phyloP scores from a whole-genome alignment of 2,329 filamentous ascomycete genomes.

The Didymella arachidicola region DNA sequence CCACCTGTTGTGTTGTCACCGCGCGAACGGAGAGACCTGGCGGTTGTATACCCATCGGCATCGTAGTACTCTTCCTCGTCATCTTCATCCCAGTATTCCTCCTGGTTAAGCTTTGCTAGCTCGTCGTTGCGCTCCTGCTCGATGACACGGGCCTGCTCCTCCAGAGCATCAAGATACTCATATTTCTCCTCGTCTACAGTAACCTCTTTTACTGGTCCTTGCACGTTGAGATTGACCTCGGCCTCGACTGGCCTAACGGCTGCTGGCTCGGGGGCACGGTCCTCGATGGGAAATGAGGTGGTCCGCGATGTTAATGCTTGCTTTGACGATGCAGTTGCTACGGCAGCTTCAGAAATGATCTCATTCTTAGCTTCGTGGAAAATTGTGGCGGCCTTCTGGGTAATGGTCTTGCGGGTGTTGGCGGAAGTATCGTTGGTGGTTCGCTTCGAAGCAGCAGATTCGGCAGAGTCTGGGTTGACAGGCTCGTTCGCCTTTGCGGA shows the following conservation, averaged over 20 bases:
- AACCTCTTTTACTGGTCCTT: slow-evolving; percentile 25
- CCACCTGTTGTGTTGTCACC: slow-evolving; percentile 75
- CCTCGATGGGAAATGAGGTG: slow-evolving; percentile 35
- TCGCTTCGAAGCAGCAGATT: slow-evolving; percentile 35
- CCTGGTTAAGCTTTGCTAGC: slow-evolving; percentile 58
- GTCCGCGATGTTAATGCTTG: slow-evolving; percentile 32
- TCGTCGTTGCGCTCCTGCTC: slow-evolving; percentile 50
- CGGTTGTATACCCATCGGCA: slow-evolving; percentile 75
- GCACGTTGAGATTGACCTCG: slow-evolving; percentile 8
- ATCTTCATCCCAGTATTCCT: slow-evolving; percentile 76
- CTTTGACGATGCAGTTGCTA: slow-evolving; percentile 32
- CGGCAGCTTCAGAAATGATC: slow-evolving; percentile 23
- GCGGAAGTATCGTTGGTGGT: slow-evolving; percentile 39
- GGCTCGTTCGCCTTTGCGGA: slow-evolving; percentile 32
- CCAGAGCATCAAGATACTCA: slow-evolving; percentile 50
- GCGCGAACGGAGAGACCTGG: slow-evolving; percentile 78
- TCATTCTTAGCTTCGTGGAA: slow-evolving; percentile 59
- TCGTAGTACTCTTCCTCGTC: slow-evolving; percentile 79
- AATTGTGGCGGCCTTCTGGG: slow-evolving; percentile 62
- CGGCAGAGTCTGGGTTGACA: slow-evolving; percentile 26
- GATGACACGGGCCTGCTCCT: slow-evolving; percentile 46
- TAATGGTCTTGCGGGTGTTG: slow-evolving; percentile 56
- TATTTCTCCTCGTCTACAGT: slow-evolving; percentile 39
- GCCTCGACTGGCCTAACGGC: slow-evolving; percentile 28
- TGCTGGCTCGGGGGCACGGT: slow-evolving; percentile 31